Percentiles rank a stretch among this genome's conserved stretches.
phyloP scores from a whole-genome alignment of 495 filamentous ascomycete species.

The Alectoria sarmentosa region DNA sequence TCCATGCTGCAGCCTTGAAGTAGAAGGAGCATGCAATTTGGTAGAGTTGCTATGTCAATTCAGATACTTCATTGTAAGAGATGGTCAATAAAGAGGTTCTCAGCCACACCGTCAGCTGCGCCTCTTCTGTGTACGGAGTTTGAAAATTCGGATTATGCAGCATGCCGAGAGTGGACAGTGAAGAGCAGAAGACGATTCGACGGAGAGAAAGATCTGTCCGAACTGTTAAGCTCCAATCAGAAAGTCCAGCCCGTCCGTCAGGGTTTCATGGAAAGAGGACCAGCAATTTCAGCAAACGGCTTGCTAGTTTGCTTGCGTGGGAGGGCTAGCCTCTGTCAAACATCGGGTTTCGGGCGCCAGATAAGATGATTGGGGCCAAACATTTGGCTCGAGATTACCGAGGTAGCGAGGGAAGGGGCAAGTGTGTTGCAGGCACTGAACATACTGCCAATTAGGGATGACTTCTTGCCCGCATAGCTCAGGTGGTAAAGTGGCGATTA shows the following conservation, averaged over 20 bases:
- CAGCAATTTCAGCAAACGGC: too few relatives aligned
- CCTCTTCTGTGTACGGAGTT: not conserved
- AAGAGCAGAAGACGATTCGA: not conserved
- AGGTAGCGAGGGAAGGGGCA: too few relatives aligned
- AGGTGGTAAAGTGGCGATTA: too few relatives aligned
- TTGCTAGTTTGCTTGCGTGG: too few relatives aligned
- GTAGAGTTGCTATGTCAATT: not conserved
- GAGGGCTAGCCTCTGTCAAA: too few relatives aligned
- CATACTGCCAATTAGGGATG: too few relatives aligned
- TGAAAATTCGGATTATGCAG: not conserved
- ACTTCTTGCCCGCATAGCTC: too few relatives aligned
- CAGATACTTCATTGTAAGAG: not conserved
- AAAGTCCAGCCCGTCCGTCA: slow-evolving; percentile 14
- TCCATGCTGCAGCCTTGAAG: not conserved
- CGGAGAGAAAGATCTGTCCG: not conserved
- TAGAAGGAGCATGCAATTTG: not conserved
- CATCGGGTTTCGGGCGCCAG: too few relatives aligned
- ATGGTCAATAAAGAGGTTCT: not conserved
- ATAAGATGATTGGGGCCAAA: too few relatives aligned
- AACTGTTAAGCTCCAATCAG: slow-evolving; percentile 2
- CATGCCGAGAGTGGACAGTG: not conserved
- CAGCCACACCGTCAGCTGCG: slow-evolving; percentile 16
- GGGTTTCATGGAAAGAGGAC: not conserved
- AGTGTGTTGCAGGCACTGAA: too few relatives aligned
- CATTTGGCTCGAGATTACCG: too few relatives aligned